These are phyloP conservation scores for Gamsiella multidivaricata DNA, from an alignment of 192 early-diverging fungal genomes.

Conservation along the genomic window DNA sequence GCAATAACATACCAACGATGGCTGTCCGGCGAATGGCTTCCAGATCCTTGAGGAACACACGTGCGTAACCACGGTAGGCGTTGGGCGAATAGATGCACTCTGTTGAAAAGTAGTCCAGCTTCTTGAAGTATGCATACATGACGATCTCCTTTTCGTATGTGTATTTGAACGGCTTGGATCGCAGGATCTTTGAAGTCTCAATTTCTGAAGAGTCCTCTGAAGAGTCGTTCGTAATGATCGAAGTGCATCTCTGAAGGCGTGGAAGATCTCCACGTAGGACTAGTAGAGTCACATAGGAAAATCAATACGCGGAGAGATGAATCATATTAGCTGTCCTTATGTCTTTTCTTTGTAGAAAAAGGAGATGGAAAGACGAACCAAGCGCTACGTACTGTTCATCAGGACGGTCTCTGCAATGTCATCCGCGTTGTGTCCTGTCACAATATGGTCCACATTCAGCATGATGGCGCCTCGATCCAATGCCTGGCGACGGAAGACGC, in stretches of 20 bases:
- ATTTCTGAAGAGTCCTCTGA: slow-evolving; percentile 51
- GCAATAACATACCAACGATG: slow-evolving; percentile 75
- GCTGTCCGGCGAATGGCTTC: slow-evolving; percentile 88
- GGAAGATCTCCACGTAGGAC: slow-evolving; percentile 95
- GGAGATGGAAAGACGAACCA: not conserved
- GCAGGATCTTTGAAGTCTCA: slow-evolving; percentile 69
- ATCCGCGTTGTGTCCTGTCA: slow-evolving; percentile 99
- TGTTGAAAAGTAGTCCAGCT: slow-evolving; percentile 98
- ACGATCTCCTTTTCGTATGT: slow-evolving; percentile 99
- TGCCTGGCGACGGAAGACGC: slow-evolving; percentile 97
- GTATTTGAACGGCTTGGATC: slow-evolving; percentile 99
- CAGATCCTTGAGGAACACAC: slow-evolving; percentile 95
- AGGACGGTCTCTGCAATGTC: slow-evolving; percentile 98
- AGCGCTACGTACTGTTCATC: slow-evolving; percentile 85
- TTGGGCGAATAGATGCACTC: slow-evolving; percentile 99
- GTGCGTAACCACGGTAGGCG: slow-evolving; percentile 95
- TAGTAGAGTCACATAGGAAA: no score
- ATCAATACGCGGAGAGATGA: no score
- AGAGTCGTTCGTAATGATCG: slow-evolving; percentile 86
- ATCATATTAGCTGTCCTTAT: no score
- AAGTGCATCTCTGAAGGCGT: slow-evolving; percentile 91
- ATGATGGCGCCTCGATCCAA: slow-evolving; percentile 93
- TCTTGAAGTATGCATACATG: slow-evolving; percentile 97
- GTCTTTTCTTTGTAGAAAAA: no score
- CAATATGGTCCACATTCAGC: slow-evolving; percentile 93